Conservation (phyloP, 768 basidiomycete species). For the Boletus vermiculosoides region DNA sequence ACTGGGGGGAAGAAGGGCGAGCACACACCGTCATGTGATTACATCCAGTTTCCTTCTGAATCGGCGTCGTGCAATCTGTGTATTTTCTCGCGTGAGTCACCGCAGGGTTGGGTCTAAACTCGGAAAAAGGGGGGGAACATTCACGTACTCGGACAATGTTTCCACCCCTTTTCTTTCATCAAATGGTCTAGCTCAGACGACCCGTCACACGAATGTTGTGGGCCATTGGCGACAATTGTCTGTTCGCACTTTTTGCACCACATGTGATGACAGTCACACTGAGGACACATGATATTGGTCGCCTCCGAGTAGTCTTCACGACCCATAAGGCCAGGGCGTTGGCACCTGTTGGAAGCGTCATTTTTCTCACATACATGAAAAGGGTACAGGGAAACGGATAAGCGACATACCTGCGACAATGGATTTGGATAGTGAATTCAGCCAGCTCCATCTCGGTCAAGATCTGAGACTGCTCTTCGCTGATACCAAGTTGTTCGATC, state of each 20-base stretch:
- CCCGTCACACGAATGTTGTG: constrained; percentile 58
- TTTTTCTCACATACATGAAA: background rate
- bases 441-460: constrained; percentile 49
- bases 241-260: constrained; percentile 67
- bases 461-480: constrained; percentile 38
- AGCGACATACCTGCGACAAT: constrained; percentile 48
- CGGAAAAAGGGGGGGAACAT: background rate
- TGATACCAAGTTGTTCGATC: constrained; percentile 46
- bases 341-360: constrained; percentile 42
- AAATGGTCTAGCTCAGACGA: constrained; percentile 50
- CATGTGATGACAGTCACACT: constrained; percentile 43
- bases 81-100: background rate
- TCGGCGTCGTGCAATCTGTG: constrained; percentile 46
- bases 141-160: constrained; percentile 56
- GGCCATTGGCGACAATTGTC: constrained; percentile 33
- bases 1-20: background rate
- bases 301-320: constrained; percentile 42
- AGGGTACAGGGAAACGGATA: background rate
- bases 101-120: background rate
- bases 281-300: constrained; percentile 48
- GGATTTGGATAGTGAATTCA: constrained; percentile 41
- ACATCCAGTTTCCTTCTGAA: constrained; percentile 53
- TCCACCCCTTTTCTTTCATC: constrained; percentile 59
- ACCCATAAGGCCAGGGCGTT: constrained; percentile 47
- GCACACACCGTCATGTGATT: constrained; percentile 54